These are phyloP conservation scores for Hemileccinum impolitum DNA, from an alignment of 768 basidiomycete species.

Conservation along the genomic window DNA sequence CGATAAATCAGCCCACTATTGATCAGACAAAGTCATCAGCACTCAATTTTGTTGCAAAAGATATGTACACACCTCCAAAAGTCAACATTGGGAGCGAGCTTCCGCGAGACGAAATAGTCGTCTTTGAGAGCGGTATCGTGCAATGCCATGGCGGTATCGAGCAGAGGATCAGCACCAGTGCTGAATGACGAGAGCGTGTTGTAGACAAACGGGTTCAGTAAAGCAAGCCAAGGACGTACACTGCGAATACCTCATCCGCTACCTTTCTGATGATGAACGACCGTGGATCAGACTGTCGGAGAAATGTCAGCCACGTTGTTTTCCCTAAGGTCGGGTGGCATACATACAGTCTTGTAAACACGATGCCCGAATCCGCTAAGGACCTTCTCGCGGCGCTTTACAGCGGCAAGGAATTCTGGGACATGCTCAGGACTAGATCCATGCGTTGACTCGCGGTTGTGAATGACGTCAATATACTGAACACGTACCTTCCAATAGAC, in stretches of 20 bases:
- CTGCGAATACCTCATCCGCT: slow-evolving; percentile 88
- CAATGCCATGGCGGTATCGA: slow-evolving; percentile 86
- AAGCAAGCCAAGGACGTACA: slow-evolving; percentile 43
- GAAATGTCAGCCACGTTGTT: neutral
- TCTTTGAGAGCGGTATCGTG: slow-evolving; percentile 89
- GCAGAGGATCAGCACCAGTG: slow-evolving; percentile 78
- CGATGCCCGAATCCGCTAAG: slow-evolving; percentile 89
- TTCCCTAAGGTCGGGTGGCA: neutral
- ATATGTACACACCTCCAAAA: slow-evolving; percentile 56
- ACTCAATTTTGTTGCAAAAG: neutral
- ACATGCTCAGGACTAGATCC: slow-evolving; percentile 70
- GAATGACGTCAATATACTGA: neutral
- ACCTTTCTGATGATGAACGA: slow-evolving; percentile 89
- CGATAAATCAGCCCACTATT: slow-evolving; percentile 83
- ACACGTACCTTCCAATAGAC: slow-evolving; percentile 74
- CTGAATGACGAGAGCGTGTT: slow-evolving; percentile 34
- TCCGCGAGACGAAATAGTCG: slow-evolving; percentile 81
- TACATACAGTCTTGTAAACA: slow-evolving; percentile 69
- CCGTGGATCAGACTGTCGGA: slow-evolving; percentile 75
- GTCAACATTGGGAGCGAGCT: slow-evolving; percentile 87
- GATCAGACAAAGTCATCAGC: neutral
- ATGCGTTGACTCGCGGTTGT: neutral
- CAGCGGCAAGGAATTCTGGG: slow-evolving; percentile 79
- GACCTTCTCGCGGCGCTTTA: slow-evolving; percentile 85
- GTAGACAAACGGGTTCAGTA: neutral